These are phyloP conservation scores for Solanum ahanhuiri DNA, from an alignment of 257 asterid species.

Conservation along the genomic window DNA sequence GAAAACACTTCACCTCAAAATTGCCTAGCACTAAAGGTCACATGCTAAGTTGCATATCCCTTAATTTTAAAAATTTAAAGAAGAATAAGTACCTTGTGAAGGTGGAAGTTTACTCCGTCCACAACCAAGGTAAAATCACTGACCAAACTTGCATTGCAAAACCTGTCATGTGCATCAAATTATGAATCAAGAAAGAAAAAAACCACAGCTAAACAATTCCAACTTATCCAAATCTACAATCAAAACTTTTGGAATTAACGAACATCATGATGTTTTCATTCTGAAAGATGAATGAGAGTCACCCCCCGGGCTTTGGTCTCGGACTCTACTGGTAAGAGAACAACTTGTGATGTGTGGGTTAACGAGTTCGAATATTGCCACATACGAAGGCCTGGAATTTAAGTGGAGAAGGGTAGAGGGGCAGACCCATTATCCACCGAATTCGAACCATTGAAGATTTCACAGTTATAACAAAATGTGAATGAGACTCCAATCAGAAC, in stretches of 20 bases:
- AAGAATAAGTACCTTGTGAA: conserved; percentile 67
- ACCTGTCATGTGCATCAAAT: conserved; percentile 37
- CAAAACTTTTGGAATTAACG: neutral
- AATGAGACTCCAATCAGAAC: neutral
- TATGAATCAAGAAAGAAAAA: conserved; percentile 2
- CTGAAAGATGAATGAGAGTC: neutral
- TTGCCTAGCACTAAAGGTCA: neutral
- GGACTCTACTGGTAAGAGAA: neutral
- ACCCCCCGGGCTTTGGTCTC: neutral
- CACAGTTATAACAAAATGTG: neutral
- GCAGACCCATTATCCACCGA: neutral
- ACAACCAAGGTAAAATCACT: conserved; percentile 72
- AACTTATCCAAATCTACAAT: neutral
- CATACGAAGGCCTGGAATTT: neutral
- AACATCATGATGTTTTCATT: neutral
- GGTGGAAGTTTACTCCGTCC: conserved; percentile 60
- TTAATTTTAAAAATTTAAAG: neutral
- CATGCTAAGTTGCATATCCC: neutral
- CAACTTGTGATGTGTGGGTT: neutral
- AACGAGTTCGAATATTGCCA: neutral
- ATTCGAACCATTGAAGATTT: neutral
- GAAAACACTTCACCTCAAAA: neutral
- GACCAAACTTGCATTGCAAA: conserved; percentile 58
- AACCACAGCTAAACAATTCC: neutral
- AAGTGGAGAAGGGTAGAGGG: neutral